These are phyloP conservation scores for Coniochaeta sp. DNA, from an alignment of 2,329 filamentous ascomycete genomes.

Conservation along the genomic window DNA sequence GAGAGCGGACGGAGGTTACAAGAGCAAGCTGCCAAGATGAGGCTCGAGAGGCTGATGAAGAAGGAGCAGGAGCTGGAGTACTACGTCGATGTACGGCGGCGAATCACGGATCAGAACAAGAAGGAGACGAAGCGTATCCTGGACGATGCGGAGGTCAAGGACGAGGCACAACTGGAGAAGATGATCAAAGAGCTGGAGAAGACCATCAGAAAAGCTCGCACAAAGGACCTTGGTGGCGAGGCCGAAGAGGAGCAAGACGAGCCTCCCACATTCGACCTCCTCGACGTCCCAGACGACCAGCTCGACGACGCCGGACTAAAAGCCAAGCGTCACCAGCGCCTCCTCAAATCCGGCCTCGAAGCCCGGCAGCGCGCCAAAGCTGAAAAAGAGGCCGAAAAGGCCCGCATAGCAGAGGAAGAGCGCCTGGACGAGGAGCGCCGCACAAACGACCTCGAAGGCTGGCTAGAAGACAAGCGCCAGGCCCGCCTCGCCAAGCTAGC, in stretches of 20 bases:
- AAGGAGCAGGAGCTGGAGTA: constrained; percentile 96
- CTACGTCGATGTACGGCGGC: constrained; percentile 74
- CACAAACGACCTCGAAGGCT: constrained; percentile 75
- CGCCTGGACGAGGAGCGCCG: constrained; percentile 77
- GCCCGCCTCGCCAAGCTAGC: constrained; percentile 65
- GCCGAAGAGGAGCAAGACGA: constrained; percentile 77
- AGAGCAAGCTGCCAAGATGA: constrained; percentile 96
- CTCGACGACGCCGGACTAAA: constrained; percentile 88
- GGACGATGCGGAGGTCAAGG: constrained; percentile 86
- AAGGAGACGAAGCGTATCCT: constrained; percentile 84
- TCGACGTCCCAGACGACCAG: constrained; percentile 86
- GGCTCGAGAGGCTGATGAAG: constrained; percentile 86
- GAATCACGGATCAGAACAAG: constrained; percentile 71
- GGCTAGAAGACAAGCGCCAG: constrained; percentile 76
- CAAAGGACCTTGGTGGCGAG: constrained; percentile 82
- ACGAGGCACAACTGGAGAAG: constrained; percentile 79
- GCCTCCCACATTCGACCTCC: constrained; percentile 75
- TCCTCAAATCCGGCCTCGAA: constrained; percentile 93
- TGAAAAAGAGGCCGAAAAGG: constrained; percentile 91
- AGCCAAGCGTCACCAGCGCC: constrained; percentile 83
- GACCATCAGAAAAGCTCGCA: constrained; percentile 80
- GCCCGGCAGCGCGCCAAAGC: constrained; percentile 89
- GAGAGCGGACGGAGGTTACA: constrained; percentile 88
- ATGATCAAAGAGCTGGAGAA: constrained; percentile 85
- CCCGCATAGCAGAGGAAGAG: constrained; percentile 74